A percentile compares a stretch with the other conserved stretches of the same genome.
phyloP scores from a whole-genome alignment of 139 green algal species.

The Tetratostichococcus sp. region DNA sequence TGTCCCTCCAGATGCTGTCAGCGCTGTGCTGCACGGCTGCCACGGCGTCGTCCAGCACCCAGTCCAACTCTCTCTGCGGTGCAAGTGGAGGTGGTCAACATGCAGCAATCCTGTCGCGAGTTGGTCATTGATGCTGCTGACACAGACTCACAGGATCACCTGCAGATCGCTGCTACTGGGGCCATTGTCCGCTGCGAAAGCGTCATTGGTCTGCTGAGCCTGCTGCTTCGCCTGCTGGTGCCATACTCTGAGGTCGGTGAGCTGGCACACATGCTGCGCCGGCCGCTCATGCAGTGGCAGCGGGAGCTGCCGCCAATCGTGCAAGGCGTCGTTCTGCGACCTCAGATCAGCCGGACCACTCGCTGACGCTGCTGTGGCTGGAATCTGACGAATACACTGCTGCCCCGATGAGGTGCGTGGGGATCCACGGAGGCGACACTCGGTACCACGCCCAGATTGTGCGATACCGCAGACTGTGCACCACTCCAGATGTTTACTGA shows the following conservation, averaged over 20 bases:
- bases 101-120: constrained; percentile 24
- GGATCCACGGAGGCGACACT: no score
- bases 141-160: no score
- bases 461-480: no score
- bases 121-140: background rate
- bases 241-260: background rate
- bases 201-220: background rate
- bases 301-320: background rate
- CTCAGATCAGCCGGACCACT: no score
- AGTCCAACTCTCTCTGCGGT: constrained; percentile 56
- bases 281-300: background rate
- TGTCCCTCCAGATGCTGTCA: constrained; percentile 14
- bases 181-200: background rate
- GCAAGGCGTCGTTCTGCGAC: no score
- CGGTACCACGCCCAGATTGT: no score
- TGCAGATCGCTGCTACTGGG: background rate
- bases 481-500: no score
- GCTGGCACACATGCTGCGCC: background rate
- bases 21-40: constrained; percentile 4
- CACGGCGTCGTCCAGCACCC: constrained; percentile 68
- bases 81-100: constrained; percentile 17
- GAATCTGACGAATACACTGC: no score
- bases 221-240: background rate
- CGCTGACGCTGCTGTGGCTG: no score
- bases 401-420: no score